Base-by-base conservation (phyloP, 1,139 yeast species). In the Sugiyamaella xylanicola region DNA sequence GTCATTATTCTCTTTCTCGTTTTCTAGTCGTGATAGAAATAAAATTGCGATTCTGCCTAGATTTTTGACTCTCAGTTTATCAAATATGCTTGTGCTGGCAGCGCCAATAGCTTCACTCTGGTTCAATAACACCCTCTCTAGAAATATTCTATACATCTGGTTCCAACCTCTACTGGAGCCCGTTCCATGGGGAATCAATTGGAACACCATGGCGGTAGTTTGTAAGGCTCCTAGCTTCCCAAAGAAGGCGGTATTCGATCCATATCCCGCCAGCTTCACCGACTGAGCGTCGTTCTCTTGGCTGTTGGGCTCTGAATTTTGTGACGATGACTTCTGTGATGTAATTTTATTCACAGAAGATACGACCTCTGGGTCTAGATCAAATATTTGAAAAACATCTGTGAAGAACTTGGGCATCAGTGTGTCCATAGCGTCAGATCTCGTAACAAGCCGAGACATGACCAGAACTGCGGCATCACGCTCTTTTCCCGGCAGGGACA, bases 401-500 rank as follows among this genome's bases (percentile, higher is more conserved):
- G 51, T 48, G 2, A 63, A 55, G 36, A 68, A 58, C 22, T 46
- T 44, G 0, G 61, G 56, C 11, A 68, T 49, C 5, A 57, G 65
- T 53, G 44, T 57, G 40, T 37, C 57, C 36, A 42, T 53, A 13
- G 62, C 61, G 53, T 78, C 82, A 2, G 64, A 59, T 37, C 84
- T 61, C 1, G 78, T 69, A 4, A 79, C 51, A 11, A 79, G 65
- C 25, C 79, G 65, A 0, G 82, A 76, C 65, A 77, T 59, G 3
- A 77, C 67, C 15, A 74, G 36, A 0, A 76, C 68, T 0, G 82
- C 77, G 0, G 80, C 78, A 47, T 78, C 81, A 9, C 78, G 73
- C 53, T 81, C 77, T 37, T 82, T 79, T 1, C 84, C 83, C 16
- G 79, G 67, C 25, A 73, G 69, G 51, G 71, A 71, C 42, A 80